These are phyloP conservation scores for Penicillium verrucosum DNA, from an alignment of 2,329 filamentous ascomycete genomes.

Conservation along the genomic window DNA sequence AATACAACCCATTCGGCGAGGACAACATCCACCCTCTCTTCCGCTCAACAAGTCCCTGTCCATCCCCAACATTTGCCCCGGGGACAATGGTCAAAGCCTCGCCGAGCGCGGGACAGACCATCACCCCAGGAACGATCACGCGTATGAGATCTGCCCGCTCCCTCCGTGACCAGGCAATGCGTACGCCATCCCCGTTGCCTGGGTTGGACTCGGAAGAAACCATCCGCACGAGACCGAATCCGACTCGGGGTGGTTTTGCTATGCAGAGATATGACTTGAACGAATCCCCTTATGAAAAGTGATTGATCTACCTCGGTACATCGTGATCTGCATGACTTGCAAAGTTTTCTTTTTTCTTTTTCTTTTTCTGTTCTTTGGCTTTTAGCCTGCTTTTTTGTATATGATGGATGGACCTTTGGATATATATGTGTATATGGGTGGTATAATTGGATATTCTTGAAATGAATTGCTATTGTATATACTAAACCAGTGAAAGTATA, in stretches of 20 bases:
- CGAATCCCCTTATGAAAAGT: slow-evolving; percentile 31
- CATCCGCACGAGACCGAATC: neutral
- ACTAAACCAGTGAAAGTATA: neutral
- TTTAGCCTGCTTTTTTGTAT: neutral
- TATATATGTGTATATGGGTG: neutral
- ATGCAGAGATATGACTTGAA: slow-evolving; percentile 29
- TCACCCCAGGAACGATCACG: slow-evolving; percentile 40
- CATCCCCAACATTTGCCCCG: slow-evolving; percentile 50
- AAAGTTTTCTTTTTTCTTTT: neutral
- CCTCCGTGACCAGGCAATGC: slow-evolving; percentile 21
- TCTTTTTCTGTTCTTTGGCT: neutral
- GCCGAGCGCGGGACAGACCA: slow-evolving; percentile 53
- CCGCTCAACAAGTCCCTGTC: slow-evolving; percentile 51
- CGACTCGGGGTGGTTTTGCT: slow-evolving; percentile 17
- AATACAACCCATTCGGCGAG: slow-evolving; percentile 38
- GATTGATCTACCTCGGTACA: slow-evolving; percentile 11
- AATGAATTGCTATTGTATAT: neutral
- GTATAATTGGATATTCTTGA: neutral
- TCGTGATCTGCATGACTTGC: slow-evolving; percentile 1
- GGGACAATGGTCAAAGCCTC: slow-evolving; percentile 56
- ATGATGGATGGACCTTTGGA: neutral
- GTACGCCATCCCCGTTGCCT: slow-evolving; percentile 11
- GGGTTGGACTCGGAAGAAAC: neutral
- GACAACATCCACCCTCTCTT: slow-evolving; percentile 59
- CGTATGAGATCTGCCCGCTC: slow-evolving; percentile 38